Conservation (phyloP, 2,329 filamentous ascomycete species). For the Aspergillus sp. region DNA sequence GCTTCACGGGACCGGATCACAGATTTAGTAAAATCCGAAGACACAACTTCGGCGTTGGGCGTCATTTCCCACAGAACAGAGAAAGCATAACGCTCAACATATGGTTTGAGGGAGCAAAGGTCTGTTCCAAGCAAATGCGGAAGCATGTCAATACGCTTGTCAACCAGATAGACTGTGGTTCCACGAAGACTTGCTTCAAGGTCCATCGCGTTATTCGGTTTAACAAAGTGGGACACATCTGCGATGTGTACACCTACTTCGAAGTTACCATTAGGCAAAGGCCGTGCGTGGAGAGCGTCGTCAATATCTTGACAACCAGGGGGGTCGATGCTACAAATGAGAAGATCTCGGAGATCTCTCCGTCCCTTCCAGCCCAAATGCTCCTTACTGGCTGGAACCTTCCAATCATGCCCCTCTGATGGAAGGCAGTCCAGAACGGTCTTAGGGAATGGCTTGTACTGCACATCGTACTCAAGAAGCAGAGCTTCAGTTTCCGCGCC, state of each 20-base stretch:
- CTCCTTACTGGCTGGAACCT: conserved; percentile 71
- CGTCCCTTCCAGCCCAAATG: conserved; percentile 85
- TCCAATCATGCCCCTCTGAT: conserved; percentile 88
- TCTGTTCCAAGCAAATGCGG: conserved; percentile 94
- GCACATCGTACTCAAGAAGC: conserved; percentile 91
- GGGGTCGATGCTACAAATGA: conserved; percentile 97
- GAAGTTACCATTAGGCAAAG: conserved; percentile 84
- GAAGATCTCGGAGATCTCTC: conserved; percentile 74
- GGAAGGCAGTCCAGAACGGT: conserved; percentile 92
- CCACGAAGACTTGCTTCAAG: conserved; percentile 88
- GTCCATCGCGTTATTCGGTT: conserved; percentile 96
- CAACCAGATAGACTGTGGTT: conserved; percentile 94
- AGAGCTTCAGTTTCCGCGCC: conserved; percentile 96
- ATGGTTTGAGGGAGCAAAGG: conserved; percentile 91
- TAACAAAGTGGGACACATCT: conserved; percentile 98
- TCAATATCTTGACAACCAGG: conserved; percentile 97
- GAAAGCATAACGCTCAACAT: conserved; percentile 90
- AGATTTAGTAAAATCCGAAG: conserved; percentile 88
- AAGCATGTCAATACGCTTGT: conserved; percentile 99
- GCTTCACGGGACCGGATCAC: conserved; percentile 95
- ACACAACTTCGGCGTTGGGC: conserved; percentile 77
- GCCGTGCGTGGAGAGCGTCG: conserved; percentile 84
- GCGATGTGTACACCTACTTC: conserved; percentile 98
- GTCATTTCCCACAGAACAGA: conserved; percentile 87
- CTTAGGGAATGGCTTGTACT: conserved; percentile 95